Evolutionary conservation across 495 filamentous ascomycete genomes (phyloP).

Genomic region (Tirmania nivea): DNA sequence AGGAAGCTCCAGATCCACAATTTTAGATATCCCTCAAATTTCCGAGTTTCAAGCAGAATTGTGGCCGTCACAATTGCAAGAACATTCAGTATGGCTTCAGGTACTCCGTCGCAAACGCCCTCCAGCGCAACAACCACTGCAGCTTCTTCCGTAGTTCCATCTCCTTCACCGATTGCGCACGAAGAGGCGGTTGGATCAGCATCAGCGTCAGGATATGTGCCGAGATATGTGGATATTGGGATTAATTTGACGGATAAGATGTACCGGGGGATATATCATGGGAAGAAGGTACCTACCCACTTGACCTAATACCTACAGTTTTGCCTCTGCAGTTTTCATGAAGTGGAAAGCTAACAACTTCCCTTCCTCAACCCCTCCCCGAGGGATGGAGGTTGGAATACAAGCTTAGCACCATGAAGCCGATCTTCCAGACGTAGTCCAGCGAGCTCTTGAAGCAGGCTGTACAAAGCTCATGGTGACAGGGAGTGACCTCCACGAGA

Average conservation of each 20-base stretch:
- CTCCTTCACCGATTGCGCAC: conserved; percentile 16
- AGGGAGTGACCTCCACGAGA: conserved; percentile 67
- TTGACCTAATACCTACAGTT: not conserved
- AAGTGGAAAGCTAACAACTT: no score
- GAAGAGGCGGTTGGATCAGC: conserved; percentile 1
- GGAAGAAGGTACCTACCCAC: conserved; percentile 31
- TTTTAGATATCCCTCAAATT: no score
- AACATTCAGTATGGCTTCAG: not conserved
- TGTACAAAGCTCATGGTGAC: conserved; percentile 83
- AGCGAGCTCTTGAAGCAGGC: conserved; percentile 51
- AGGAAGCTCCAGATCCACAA: no score
- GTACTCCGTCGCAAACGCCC: not conserved
- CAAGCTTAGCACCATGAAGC: conserved; percentile 37
- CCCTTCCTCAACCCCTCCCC: no score
- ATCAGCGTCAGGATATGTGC: conserved; percentile 2
- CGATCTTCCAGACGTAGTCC: conserved; percentile 55
- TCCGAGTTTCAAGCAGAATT: no score
- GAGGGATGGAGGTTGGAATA: not conserved
- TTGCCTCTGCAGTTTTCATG: no score
- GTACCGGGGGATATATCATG: conserved; percentile 65
- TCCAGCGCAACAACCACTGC: not conserved
- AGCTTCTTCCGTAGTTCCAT: not conserved
- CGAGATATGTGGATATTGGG: conserved; percentile 32
- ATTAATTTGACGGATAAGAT: conserved; percentile 87
- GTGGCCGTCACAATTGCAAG: no score